Percentiles rank a stretch among this genome's conserved stretches.
Evolutionary conservation across 1,284 basidiomycete genomes (phyloP).

Genomic region (Leccinum subrobustum): DNA sequence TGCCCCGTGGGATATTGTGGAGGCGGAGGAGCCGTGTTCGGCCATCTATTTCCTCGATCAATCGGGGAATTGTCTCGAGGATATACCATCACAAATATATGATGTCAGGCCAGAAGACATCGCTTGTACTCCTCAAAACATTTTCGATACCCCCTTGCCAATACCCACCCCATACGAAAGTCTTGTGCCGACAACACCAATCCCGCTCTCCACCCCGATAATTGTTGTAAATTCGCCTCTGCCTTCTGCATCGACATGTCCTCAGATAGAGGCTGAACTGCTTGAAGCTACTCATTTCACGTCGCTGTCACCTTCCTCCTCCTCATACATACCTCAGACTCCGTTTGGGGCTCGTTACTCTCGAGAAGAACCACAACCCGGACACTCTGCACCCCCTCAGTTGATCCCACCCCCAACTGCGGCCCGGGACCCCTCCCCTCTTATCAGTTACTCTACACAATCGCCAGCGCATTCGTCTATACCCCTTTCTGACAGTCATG

Average conservation of each 20-base stretch:
- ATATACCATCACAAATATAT: constrained; percentile 6
- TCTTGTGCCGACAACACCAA: background rate
- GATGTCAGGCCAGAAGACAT: constrained; percentile 24
- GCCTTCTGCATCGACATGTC: background rate
- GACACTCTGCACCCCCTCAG: constrained; percentile 5
- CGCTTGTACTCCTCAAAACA: constrained; percentile 13
- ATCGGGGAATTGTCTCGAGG: constrained; percentile 21
- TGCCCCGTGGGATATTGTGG: background rate
- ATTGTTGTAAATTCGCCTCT: background rate
- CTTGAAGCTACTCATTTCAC: background rate
- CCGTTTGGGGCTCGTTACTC: background rate
- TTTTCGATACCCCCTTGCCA: background rate
- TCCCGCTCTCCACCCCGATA: background rate
- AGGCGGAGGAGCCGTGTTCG: background rate
- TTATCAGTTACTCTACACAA: background rate
- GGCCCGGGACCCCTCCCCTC: constrained; percentile 7
- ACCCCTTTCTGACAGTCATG: background rate
- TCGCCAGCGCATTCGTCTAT: constrained; percentile 1
- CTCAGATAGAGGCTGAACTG: background rate
- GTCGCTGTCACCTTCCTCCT: background rate
- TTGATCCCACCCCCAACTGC: constrained; percentile 20
- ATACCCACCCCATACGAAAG: background rate
- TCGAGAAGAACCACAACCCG: background rate
- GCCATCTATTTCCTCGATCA: constrained; percentile 17
- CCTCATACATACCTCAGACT: constrained; percentile 2